Conservation (phyloP, 2,329 filamentous ascomycete species). For the Zarea fungicola region DNA sequence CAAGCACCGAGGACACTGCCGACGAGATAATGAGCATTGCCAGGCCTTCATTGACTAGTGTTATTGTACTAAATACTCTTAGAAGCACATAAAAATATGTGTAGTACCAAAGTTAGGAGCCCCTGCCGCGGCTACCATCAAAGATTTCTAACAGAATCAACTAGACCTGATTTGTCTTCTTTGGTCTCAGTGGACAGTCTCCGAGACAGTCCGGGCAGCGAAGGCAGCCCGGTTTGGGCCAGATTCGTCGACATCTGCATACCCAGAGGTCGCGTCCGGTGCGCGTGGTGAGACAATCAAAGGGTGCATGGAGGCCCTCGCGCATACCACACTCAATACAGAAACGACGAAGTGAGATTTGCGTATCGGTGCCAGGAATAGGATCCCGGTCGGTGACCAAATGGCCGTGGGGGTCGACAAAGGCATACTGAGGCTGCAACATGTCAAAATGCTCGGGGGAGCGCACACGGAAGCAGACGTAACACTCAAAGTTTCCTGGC, state of each 20-base stretch:
- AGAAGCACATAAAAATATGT: too few relatives aligned
- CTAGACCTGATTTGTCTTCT: conserved; percentile 23
- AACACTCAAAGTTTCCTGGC: conserved; percentile 38
- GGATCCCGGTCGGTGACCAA: conserved; percentile 27
- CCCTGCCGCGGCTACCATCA: too few relatives aligned
- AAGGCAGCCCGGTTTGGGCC: conserved; percentile 31
- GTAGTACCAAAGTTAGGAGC: too few relatives aligned
- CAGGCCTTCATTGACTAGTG: too few relatives aligned
- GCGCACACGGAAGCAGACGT: conserved; percentile 37
- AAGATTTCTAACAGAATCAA: too few relatives aligned
- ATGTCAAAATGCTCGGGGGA: conserved; percentile 34
- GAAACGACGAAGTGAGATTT: conserved; percentile 32
- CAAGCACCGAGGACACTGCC: too few relatives aligned
- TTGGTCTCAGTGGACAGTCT: conserved; percentile 32
- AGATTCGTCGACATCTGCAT: conserved; percentile 32
- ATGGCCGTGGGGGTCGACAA: conserved; percentile 27
- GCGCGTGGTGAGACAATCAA: conserved; percentile 33
- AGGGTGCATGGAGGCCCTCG: conserved; percentile 31
- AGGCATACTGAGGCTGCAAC: conserved; percentile 28
- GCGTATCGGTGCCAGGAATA: conserved; percentile 21
- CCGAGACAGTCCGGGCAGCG: conserved; percentile 31
- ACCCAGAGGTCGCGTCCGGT: conserved; percentile 35
- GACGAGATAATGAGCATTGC: too few relatives aligned
- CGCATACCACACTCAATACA: conserved; percentile 38
- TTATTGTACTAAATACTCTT: too few relatives aligned